These are phyloP conservation scores for Leishmania gerbilli DNA, from an alignment of 208 protist genomes.

Conservation along the genomic window DNA sequence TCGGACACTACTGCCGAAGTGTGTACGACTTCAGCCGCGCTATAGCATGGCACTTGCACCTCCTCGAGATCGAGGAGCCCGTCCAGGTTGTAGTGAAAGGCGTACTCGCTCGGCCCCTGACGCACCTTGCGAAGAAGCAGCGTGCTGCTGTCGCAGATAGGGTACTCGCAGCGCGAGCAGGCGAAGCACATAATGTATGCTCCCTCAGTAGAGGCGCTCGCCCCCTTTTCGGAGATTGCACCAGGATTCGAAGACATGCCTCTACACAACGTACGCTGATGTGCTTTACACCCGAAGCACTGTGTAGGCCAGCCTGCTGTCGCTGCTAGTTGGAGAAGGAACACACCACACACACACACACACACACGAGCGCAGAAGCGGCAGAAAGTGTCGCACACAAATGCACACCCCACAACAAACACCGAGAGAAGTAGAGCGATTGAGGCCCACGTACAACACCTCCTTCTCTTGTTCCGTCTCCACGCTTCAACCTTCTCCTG, in stretches of 20 bases:
- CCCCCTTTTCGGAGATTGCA: neutral
- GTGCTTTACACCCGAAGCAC: neutral
- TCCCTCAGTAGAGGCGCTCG: neutral
- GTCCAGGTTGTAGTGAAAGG: slow-evolving; percentile 79
- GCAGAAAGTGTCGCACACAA: neutral
- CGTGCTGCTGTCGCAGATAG: slow-evolving; percentile 61
- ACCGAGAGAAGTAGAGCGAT: neutral
- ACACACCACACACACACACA: neutral
- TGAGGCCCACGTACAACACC: neutral
- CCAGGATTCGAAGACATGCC: neutral
- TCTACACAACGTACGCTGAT: neutral
- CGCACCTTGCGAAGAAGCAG: slow-evolving; percentile 42
- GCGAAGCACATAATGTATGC: slow-evolving; percentile 59
- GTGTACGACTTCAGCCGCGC: slow-evolving; percentile 57
- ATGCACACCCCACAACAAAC: neutral
- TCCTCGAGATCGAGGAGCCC: slow-evolving; percentile 71
- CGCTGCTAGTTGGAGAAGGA: neutral
- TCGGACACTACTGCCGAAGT: slow-evolving; percentile 58
- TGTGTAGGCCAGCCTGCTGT: neutral
- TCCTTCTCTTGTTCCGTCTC: neutral
- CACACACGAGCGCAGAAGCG: neutral
- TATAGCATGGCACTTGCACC: slow-evolving; percentile 80
- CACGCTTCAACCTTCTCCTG: neutral
- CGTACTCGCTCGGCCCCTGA: slow-evolving; percentile 55
- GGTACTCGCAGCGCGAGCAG: slow-evolving; percentile 81